Base-by-base conservation (phyloP, 768 basidiomycete genomes). In the Boletus edulis region DNA sequence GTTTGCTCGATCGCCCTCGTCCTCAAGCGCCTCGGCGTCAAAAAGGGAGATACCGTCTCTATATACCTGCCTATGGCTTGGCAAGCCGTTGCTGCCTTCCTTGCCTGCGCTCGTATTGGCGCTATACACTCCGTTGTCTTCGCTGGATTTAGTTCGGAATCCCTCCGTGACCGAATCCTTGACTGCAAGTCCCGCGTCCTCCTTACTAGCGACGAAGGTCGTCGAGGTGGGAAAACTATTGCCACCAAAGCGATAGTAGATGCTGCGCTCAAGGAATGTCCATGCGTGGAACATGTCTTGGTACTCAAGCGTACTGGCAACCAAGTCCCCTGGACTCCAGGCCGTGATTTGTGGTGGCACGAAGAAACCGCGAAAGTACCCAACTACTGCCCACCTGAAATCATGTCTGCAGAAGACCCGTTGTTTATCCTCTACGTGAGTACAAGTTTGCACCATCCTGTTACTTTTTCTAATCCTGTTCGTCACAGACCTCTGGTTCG, bases 61-160 rank as follows among this genome's bases (percentile, higher is more conserved):
- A 77, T 95, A 51, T 96, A 95, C 73, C 81, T 95, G 18, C 93
- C 93, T 49, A 94, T 92, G 90, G 87, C 89, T 18, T 96, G 92
- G 92, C 94, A 98, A 62, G 86, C 96, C 18, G 92, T 90, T 47
- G 94, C 92, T 44, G 91, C 96, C 41, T 94, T 99, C 86, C 87
- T 99, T 54, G 96, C 96, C 7, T 98, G 96, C 70, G 95, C 96
- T 5, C 89, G 96, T 60, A 91, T 99, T 62, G 96, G 96, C 22
- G 96, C 96, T 22, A 78, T 98, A 45, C 96, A 99, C 75, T 95
- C 94, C 9, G 96, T 97, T 66, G 87, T 99, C 54, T 99, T 99
- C 60, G 96, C 96, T 45, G 96, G 96, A 7, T 99, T 99, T 78
- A 91, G 89, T 9, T 85, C 95, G 10, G 96, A 99, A 74, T 87